These are phyloP conservation scores for Colletotrichum caudatum DNA, from an alignment of 2,329 filamentous ascomycete genomes.

Conservation along the genomic window DNA sequence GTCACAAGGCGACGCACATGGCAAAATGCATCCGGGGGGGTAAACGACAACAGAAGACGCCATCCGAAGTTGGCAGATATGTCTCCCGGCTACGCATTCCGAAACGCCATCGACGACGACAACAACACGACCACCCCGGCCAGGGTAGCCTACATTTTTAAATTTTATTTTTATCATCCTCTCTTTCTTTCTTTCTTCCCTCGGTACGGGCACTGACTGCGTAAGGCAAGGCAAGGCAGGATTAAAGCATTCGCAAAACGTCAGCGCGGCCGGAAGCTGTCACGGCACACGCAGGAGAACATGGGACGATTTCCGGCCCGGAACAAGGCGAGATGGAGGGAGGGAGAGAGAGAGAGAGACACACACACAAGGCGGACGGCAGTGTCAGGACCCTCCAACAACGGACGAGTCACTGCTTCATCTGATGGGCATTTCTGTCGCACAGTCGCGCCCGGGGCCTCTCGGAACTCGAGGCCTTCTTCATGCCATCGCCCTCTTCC, in stretches of 20 bases:
- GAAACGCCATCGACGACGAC: not conserved
- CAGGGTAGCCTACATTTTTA: too few species aligned
- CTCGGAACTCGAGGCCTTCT: constrained; percentile 37
- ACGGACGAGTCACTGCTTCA: constrained; percentile 40
- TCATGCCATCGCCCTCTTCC: constrained; percentile 34
- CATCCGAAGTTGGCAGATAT: not conserved
- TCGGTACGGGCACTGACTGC: too few species aligned
- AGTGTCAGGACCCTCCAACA: not conserved
- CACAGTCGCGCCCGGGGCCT: constrained; percentile 34
- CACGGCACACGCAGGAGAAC: constrained; percentile 26
- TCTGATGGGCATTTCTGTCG: constrained; percentile 34
- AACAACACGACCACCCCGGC: too few species aligned
- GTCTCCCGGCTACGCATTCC: constrained; percentile 8
- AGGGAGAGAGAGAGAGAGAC: too few species aligned
- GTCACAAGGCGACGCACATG: constrained; percentile 34
- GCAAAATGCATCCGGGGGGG: constrained; percentile 32
- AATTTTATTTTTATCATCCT: too few species aligned
- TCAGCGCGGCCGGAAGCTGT: constrained; percentile 28
- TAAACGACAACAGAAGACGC: too few species aligned
- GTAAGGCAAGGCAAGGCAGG: not conserved
- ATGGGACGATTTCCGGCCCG: constrained; percentile 31
- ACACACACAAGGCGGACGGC: too few species aligned
- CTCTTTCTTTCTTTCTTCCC: too few species aligned
- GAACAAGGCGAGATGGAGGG: constrained; percentile 16
- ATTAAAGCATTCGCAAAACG: constrained; percentile 26